These are phyloP conservation scores for Parsonsia alboflavescens DNA, from an alignment of 257 asterid species.

Conservation along the genomic window DNA sequence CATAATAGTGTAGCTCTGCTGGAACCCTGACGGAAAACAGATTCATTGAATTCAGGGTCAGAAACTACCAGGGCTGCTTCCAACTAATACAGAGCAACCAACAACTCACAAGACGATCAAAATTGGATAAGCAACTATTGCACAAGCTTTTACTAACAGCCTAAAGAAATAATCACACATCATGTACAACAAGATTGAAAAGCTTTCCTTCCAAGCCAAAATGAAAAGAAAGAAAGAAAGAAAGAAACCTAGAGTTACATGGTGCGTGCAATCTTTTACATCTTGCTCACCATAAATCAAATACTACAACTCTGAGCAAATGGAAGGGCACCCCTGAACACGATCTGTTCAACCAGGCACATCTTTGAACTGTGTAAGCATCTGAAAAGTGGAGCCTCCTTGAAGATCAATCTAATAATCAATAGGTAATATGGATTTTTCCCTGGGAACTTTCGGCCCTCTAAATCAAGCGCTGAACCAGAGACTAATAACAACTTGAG, in stretches of 20 bases:
- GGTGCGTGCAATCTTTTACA: conserved; percentile 30
- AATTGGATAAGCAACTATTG: conserved; percentile 44
- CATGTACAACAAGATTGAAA: conserved; percentile 66
- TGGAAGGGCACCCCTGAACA: conserved; percentile 24
- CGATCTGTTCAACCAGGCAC: conserved; percentile 25
- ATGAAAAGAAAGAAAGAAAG: too few relatives aligned
- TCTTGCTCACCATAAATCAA: conserved; percentile 22
- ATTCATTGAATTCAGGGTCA: neutral
- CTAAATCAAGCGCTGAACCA: conserved; percentile 13
- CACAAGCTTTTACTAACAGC: conserved; percentile 50
- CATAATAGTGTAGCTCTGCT: neutral
- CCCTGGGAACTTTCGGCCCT: conserved; percentile 11
- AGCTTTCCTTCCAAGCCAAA: conserved; percentile 30
- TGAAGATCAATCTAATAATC: conserved; percentile 15
- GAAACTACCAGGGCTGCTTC: conserved; percentile 14
- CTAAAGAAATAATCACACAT: conserved; percentile 56
- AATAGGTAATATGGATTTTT: conserved; percentile 11
- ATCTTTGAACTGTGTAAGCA: conserved; percentile 32
- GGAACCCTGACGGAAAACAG: neutral
- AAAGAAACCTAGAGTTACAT: conserved; percentile 48
- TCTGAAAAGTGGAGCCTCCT: conserved; percentile 8
- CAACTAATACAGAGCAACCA: conserved; percentile 24
- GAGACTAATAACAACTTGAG: conserved; percentile 11
- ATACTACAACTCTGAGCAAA: conserved; percentile 33
- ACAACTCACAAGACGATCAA: conserved; percentile 27